A percentile compares a stretch with the other conserved stretches of the same genome.
phyloP scores from a whole-genome alignment of 1,139 yeast genomes.

The Sugiyamaella grinbergsii region DNA sequence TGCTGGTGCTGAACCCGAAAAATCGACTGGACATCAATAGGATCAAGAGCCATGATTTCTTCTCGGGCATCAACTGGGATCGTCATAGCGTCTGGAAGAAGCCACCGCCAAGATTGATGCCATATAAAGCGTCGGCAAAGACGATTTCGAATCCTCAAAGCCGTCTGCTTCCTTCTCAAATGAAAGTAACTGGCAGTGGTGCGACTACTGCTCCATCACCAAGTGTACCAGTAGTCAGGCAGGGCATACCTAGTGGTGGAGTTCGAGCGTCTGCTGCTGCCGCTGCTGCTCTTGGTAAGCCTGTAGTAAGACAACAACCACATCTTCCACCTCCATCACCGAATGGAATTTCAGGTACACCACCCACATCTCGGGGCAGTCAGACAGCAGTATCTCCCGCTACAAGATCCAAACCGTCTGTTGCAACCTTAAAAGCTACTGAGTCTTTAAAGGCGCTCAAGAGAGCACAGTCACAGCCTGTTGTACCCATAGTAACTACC shows the following conservation, averaged over 20 bases:
- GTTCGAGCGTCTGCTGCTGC: conserved; percentile 32
- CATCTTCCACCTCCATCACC: conserved; percentile 10
- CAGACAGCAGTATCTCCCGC: conserved; percentile 12
- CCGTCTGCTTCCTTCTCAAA: conserved; percentile 14
- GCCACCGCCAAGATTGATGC: conserved; percentile 75
- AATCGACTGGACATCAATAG: conserved; percentile 63
- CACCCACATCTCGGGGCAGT: not conserved
- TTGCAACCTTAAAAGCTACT: conserved; percentile 11
- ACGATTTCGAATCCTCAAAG: conserved; percentile 23
- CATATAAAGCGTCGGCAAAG: conserved; percentile 55
- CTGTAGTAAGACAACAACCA: conserved; percentile 21
- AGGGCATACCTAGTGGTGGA: conserved; percentile 20
- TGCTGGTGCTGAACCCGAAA: conserved; percentile 66
- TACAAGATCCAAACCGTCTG: conserved; percentile 9
- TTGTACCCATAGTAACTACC: conserved; percentile 11
- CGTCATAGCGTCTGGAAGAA: conserved; percentile 66
- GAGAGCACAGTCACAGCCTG: conserved; percentile 17
- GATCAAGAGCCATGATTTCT: conserved; percentile 76
- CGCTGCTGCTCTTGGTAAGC: conserved; percentile 34
- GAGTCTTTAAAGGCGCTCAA: conserved; percentile 12
- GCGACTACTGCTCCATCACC: conserved; percentile 7
- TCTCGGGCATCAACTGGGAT: conserved; percentile 66
- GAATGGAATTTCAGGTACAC: conserved; percentile 6
- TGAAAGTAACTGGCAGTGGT: conserved; percentile 3
- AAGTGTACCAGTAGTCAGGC: not conserved